Base-by-base conservation (phyloP, 2,329 filamentous ascomycete genomes). In the Fusarium sp. region DNA sequence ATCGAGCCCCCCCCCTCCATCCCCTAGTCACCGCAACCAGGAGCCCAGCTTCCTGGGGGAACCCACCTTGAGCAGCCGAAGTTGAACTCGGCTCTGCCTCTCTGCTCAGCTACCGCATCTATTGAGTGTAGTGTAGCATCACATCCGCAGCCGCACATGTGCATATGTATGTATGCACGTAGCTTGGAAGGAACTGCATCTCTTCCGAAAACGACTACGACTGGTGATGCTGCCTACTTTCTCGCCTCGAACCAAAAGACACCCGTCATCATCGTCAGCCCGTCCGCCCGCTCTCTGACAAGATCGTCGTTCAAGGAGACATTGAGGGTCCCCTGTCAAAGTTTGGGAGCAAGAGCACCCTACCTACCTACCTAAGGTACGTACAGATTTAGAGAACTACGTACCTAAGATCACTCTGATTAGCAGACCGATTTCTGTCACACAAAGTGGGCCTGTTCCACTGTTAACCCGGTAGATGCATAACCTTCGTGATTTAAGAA, bases 261-360 rank as follows among this genome's bases (percentile, higher is more conserved):
- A n/a, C 18, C 57, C 71, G 63, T 70, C 70, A 54, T 50, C 57
- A 29, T 56, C 42, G 58, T 62, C 38, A 45, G 58, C 57, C 64
- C 10, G 42, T 66, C 35, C 24, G 61, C 64, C 47, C 52, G 27
- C 58, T 29, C 58, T 62, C 59, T 73, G 71, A 67, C 62, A 73
- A 71, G 71, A 73, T 73, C 70, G 57, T 27, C 69, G 9, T 31
- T 31, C 29, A 11, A 29, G 29, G 22, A 47, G 29, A 22, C 8
- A 63, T 18, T 42, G 54, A 70, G 59, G 59, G 62, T 71, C 70
- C 54, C 40, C 64, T 50, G 27, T 27, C 27, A 27, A 27, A 27
- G 27, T 7, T 27, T 27, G 27, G 27, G 27, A 27, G 27, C 8
- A 27, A 27, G 27, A 8, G 27, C 27, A 27, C 27, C 27, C 27